Conservation (phyloP, 2,329 filamentous ascomycete genomes). For the Calonectria pseudoreteaudii region DNA sequence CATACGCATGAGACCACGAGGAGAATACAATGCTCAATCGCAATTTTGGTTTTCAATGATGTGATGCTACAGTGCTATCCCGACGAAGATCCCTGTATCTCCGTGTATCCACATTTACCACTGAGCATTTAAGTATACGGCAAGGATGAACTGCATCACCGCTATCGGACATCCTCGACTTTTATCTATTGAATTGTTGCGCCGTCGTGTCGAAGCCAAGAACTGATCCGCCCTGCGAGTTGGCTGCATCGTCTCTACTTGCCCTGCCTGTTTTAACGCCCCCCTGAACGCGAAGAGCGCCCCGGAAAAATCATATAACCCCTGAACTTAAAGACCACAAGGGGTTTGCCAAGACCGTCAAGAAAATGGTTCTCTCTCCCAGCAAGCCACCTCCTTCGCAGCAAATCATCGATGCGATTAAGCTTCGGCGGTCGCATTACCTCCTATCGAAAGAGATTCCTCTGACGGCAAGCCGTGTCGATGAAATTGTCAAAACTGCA, state of each 20-base stretch:
- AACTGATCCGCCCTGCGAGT: not conserved
- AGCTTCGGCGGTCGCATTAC: slow-evolving; percentile 4
- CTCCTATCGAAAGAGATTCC: not conserved
- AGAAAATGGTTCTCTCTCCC: not conserved
- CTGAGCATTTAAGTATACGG: not conserved
- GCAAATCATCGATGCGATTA: not conserved
- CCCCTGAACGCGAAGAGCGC: not conserved
- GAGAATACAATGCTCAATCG: not conserved
- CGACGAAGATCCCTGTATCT: not conserved
- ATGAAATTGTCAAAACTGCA: not conserved
- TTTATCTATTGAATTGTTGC: not conserved
- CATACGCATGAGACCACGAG: not conserved
- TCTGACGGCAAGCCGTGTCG: not conserved
- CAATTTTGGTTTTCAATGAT: not conserved
- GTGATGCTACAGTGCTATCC: not conserved
- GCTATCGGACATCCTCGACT: not conserved
- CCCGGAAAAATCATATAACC: not conserved
- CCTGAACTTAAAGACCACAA: not conserved
- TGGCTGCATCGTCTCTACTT: not conserved
- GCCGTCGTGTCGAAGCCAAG: not conserved
- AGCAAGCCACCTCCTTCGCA: not conserved
- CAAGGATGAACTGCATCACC: not conserved
- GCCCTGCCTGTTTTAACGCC: not conserved
- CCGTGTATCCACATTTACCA: slow-evolving; percentile 3
- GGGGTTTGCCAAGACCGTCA: too few relatives aligned